Evolutionary conservation across 805 yeast genomes (phyloP).

Genomic region (Yarrowia divulgata): DNA sequence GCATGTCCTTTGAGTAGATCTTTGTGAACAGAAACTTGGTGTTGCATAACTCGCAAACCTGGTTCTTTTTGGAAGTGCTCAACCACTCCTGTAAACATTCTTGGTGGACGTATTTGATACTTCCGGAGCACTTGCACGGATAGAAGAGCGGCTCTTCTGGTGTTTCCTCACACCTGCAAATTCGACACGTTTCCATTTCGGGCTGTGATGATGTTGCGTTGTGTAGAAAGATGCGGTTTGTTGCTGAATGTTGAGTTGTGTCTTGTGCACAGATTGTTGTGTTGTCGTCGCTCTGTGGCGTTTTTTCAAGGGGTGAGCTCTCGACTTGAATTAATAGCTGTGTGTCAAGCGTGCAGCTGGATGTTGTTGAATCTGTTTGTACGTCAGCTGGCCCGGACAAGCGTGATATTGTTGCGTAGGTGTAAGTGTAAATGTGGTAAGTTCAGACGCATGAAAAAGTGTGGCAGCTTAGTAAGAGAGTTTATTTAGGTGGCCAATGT

Average conservation of each 20-base stretch:
- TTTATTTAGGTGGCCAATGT: background rate
- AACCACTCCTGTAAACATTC: slow-evolving; percentile 92
- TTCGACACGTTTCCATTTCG: slow-evolving; percentile 73
- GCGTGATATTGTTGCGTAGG: slow-evolving; percentile 13
- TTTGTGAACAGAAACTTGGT: slow-evolving; percentile 73
- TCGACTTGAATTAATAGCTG: too few relatives aligned
- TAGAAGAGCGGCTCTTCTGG: slow-evolving; percentile 78
- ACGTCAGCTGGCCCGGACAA: slow-evolving; percentile 24
- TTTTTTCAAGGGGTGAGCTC: background rate
- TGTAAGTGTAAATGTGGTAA: slow-evolving; percentile 1
- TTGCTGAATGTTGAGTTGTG: background rate
- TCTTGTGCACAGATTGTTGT: background rate
- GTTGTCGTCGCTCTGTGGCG: background rate
- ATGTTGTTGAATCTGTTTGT: background rate
- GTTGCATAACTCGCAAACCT: slow-evolving; percentile 85
- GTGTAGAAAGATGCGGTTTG: background rate
- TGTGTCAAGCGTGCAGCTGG: background rate
- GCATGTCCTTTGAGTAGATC: slow-evolving; percentile 70
- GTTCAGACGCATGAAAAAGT: slow-evolving; percentile 26
- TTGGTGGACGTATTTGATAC: slow-evolving; percentile 91
- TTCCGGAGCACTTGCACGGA: slow-evolving; percentile 94
- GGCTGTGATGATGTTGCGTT: background rate
- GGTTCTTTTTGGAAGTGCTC: slow-evolving; percentile 64
- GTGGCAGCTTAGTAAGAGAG: slow-evolving; percentile 21
- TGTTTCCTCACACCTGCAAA: slow-evolving; percentile 92